Percentiles rank a stretch among this genome's conserved stretches.
Evolutionary conservation across 192 early-diverging fungal genomes (phyloP).

Genomic region (Haplosporangium gracile): DNA sequence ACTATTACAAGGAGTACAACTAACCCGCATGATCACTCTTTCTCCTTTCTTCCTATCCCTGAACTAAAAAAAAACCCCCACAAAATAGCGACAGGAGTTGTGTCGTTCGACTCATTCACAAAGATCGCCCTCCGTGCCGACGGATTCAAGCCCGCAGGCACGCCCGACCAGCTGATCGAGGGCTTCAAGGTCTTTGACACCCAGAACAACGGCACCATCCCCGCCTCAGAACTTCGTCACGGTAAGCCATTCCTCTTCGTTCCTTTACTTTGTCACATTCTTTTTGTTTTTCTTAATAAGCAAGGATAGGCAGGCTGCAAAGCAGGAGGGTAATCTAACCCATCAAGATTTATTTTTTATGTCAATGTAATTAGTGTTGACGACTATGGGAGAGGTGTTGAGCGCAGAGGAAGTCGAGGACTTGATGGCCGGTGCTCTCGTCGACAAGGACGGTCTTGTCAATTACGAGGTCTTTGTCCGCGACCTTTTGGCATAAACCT

Average conservation of each 20-base stretch:
- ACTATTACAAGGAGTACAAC: too few relatives aligned
- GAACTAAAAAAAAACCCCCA: background rate
- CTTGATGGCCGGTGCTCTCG: slow-evolving; percentile 75
- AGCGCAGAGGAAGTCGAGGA: slow-evolving; percentile 81
- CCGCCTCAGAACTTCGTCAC: slow-evolving; percentile 82
- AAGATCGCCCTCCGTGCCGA: slow-evolving; percentile 76
- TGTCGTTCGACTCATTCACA: slow-evolving; percentile 73
- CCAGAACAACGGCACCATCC: slow-evolving; percentile 79
- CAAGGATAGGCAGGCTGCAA: too few relatives aligned
- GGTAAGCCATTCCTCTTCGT: slow-evolving; percentile 19
- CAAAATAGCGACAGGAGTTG: background rate
- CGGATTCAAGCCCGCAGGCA: slow-evolving; percentile 77
- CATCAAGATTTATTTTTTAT: slow-evolving; percentile 2
- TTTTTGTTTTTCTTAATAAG: background rate
- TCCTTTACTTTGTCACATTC: slow-evolving; percentile 11
- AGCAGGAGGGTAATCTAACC: background rate
- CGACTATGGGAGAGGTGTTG: slow-evolving; percentile 83
- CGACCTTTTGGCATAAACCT: slow-evolving; percentile 24
- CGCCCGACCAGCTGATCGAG: slow-evolving; percentile 82
- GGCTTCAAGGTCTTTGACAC: slow-evolving; percentile 92
- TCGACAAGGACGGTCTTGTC: slow-evolving; percentile 84
- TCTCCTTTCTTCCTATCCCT: background rate
- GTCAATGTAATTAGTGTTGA: slow-evolving; percentile 66
- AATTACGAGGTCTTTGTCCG: slow-evolving; percentile 74
- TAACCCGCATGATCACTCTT: background rate